Base-by-base conservation (phyloP, 2,329 filamentous ascomycete species). In the Claviceps spartinae region DNA sequence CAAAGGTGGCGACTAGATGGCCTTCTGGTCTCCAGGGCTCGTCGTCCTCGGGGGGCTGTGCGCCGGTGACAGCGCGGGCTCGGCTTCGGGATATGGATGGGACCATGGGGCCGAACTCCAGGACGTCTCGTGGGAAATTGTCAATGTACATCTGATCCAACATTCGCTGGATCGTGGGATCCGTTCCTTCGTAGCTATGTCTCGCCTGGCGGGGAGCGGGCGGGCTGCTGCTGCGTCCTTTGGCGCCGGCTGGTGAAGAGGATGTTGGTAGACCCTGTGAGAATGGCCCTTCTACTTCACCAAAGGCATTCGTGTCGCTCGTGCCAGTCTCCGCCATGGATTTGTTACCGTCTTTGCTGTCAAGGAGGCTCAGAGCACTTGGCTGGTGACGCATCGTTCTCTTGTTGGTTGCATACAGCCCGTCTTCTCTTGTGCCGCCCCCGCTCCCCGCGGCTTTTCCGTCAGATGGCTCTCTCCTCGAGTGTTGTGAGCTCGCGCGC, bases 111-210 rank as follows among this genome's bases (percentile, higher is more conserved):
- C 93, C 93, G 64, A 96, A 84, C 60, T 84, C 80, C 44, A 75
- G 67, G 46, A 83, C 70, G 56, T 85, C 81, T 50, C 79, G 79
- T 9, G 81, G 80, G 57, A 81, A 84, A 57, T 83, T 83, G 54
- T 85, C 79, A 26, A 82, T 75, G 62, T 91, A 96, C 70, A 97
- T 89, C 5, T 85, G 81, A 63, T 96, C 88, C 4, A 98, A 68
- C 77, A 85, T 83, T 61, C 77, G 77, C 47, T 85, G 69, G 50
- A 86, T 79, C 59, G 71, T 81, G 4, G 83, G 82, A 55, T 86
- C 81, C 53, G 86, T 89, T 1, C 93, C 93, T 45, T 81, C 77
- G 63, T 98, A 97, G 2, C 86, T 88, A 67, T 97, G 91, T 42
- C 82, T 83, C 3, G 62, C 60, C 30, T 79, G 78, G 41, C 74